A percentile compares a stretch with the other conserved stretches of the same genome.
Conservation (phyloP, 2,329 filamentous ascomycete genomes). For the Exophiala alcalophila region DNA sequence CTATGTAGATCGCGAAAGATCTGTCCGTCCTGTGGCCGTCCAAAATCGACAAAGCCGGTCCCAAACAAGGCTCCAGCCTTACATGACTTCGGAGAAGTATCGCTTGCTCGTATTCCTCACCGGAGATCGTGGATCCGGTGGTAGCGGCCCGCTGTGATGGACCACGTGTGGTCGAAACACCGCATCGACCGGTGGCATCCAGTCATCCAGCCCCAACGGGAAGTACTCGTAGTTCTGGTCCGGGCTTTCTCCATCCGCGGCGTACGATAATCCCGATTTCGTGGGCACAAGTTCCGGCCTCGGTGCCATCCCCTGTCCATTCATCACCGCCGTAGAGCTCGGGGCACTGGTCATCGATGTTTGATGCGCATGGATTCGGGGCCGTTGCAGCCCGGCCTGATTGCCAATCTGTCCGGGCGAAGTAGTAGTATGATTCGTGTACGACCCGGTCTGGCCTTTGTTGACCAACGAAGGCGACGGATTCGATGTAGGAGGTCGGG, state of each 20-base stretch:
- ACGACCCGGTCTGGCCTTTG: conserved; percentile 21
- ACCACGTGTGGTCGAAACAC: conserved; percentile 91
- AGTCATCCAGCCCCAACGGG: conserved; percentile 84
- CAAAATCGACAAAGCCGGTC: neutral
- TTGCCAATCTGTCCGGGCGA: conserved; percentile 18
- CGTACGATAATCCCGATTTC: conserved; percentile 19
- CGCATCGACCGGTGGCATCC: conserved; percentile 84
- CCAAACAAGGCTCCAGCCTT: conserved; percentile 1
- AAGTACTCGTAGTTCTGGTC: conserved; percentile 95
- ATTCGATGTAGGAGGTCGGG: conserved; percentile 31
- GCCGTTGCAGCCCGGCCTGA: conserved; percentile 8
- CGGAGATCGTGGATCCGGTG: conserved; percentile 26
- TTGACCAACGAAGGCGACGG: conserved; percentile 28
- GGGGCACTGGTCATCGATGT: conserved; percentile 22
- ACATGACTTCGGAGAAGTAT: conserved; percentile 31
- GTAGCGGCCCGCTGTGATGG: conserved; percentile 58
- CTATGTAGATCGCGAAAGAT: conserved; percentile 13
- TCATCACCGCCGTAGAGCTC: conserved; percentile 8
- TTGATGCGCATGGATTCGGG: conserved; percentile 24
- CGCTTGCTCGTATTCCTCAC: conserved; percentile 29
- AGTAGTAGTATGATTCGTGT: conserved; percentile 10
- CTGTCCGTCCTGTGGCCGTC: neutral
- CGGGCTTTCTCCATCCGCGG: conserved; percentile 39
- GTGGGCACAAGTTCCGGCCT: conserved; percentile 19
- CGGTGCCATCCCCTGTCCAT: conserved; percentile 5